Evolutionary conservation across 495 filamentous ascomycete species (phyloP), one percentile per base, ranked within the genome.

Genomic region (Penicillium coffeae): DNA sequence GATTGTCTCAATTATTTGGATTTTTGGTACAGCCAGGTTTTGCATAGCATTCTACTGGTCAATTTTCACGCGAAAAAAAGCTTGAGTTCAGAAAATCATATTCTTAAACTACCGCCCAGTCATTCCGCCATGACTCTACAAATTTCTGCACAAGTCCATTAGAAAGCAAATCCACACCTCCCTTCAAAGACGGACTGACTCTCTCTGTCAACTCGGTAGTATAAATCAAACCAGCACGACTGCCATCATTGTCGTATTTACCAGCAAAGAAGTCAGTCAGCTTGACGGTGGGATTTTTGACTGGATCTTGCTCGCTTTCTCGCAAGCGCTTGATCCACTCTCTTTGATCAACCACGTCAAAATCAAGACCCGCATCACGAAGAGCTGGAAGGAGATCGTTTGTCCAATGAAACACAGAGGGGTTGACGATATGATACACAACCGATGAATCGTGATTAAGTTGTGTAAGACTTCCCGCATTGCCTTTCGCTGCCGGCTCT

Each of bases 121-220:
- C n/a, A n/a, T n/a, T n/a, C n/a, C n/a, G n/a, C 40, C 35, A 38
- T 3, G 35, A 1, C 8, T 38, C 14, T 1, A 38, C 35, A 14
- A 38, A 38, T 38, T 14, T 38, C 35, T 38, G 14, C n/a, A 38
- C n/a, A n/a, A 38, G 19, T 3, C 35, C 35, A 38, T 1, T 12
- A 38, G 14, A n/a, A 38, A 38, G 14, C 35, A 38, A 38, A 7
- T 38, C 35, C 1, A 38, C 35, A 3, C 35, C 35, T 15, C 35
- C 35, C 1, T 12, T 15, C 10, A 38, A 16, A 8, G 35, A 38
- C 33, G 20, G 39, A 15, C 50, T 20, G 21, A 20, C 40, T 45
- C 35, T 41, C 34, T 46, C 42, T 30, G 42, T 40, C 39, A 42
- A 45, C 35, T 38, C 35, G n/a, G 19, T 38, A 12, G 35, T 16